Base-by-base conservation (phyloP, 2,329 filamentous ascomycete species). In the Exophiala xenobiotica region DNA sequence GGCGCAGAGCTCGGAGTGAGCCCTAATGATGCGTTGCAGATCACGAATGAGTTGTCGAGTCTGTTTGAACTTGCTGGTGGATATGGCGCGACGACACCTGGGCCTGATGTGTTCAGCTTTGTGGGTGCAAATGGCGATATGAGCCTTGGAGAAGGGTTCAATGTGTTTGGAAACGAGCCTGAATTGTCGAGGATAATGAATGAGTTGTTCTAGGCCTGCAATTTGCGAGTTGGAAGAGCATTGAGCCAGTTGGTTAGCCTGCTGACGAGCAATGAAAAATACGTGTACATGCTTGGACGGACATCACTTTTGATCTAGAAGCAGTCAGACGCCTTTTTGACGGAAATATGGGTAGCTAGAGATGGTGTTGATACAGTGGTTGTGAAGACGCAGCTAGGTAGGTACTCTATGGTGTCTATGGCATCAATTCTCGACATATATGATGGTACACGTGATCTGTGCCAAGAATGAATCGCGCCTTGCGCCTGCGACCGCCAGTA, bases 41-140 rank as follows among this genome's bases (percentile, higher is more conserved):
- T 78, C 68, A 76, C 72, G 52, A 72, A 81, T 54, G 82, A 85
- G 63, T 65, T 86, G 43, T 83, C 80, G 3, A 80, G 76, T 55
- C 63, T 85, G 39, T 86, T 86, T 51, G 82, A 86, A 61, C 79
- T 81, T 29, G 81, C 81, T 3, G 82, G 81, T 0, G 78, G 76
- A 0, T 78, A 76, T 56, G 66, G 68, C 48, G 60, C 66, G 12
- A 55, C 61, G n/a, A 56, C 14, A 56, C 60, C 31, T 56, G 64
- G 20, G 64, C 67, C 7, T 44, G 70, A 35, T 69, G 72, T 49
- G n/a, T 58, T 53, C 39, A 50, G 49, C 26, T 52, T 51, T 44
- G 48, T 53, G 26, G 66, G 67, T 3, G 65, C 37, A 1, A 72
- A 72, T 44, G 57, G 44, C 24, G 65, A 67, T 56, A 29, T 50